These are phyloP conservation scores for Ambrosia trifida DNA, from an alignment of 129 eudicot species.

Conservation along the genomic window DNA sequence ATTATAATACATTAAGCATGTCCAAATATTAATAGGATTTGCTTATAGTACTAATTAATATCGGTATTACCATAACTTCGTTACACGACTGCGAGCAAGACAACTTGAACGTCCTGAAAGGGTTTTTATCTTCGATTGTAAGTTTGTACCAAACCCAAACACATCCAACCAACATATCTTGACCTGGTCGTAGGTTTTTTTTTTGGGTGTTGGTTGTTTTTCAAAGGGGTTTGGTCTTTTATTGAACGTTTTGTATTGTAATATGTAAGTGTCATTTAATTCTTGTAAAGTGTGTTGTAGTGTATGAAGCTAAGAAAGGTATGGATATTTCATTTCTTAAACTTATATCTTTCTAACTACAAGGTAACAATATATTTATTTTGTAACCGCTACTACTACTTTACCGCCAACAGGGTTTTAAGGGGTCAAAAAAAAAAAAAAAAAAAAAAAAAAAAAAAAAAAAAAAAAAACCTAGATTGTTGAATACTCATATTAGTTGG, in stretches of 20 bases:
- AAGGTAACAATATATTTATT: too few relatives aligned
- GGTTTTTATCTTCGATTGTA: neutral
- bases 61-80: neutral
- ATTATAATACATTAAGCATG: constrained; percentile 3
- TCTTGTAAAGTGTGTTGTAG: constrained; percentile 7
- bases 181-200: constrained; percentile 28
- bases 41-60: constrained; percentile 21
- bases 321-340: neutral
- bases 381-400: too few relatives aligned
- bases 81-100: neutral
- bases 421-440: too few relatives aligned
- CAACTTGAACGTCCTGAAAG: neutral
- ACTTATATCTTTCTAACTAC: too few relatives aligned
- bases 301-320: neutral
- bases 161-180: constrained; percentile 34
- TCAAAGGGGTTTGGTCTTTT: constrained; percentile 29
- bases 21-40: constrained; percentile 29
- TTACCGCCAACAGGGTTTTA: too few relatives aligned
- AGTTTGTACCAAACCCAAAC: constrained; percentile 16
- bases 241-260: constrained; percentile 12
- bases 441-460: too few relatives aligned
- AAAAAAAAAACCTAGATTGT: too few relatives aligned
- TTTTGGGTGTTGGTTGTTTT: constrained; percentile 33
- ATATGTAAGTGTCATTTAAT: neutral
- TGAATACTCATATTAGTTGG: too few relatives aligned